These are phyloP conservation scores for Nasturtium officinale DNA, from an alignment of 345 rosid genomes.

Conservation along the genomic window DNA sequence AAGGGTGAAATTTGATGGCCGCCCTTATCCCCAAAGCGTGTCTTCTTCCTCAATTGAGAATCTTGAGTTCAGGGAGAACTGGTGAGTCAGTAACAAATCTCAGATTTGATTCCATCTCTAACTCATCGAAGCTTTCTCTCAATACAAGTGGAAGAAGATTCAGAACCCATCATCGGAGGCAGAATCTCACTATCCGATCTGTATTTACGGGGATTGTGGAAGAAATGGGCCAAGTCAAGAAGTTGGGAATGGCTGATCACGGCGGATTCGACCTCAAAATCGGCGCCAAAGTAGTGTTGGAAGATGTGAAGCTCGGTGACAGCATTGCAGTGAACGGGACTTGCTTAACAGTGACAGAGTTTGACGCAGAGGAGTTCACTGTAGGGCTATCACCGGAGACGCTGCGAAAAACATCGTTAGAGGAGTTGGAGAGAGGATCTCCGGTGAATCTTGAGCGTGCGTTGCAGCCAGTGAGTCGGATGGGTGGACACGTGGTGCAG, in stretches of 20 bases:
- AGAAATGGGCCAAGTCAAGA: conserved; percentile 71
- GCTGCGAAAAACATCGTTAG: conserved; percentile 69
- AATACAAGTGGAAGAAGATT: conserved; percentile 20
- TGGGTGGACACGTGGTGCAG: conserved; percentile 96
- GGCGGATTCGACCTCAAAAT: conserved; percentile 75
- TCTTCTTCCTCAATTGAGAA: conserved; percentile 4
- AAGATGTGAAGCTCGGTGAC: conserved; percentile 75
- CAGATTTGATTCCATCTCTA: conserved; percentile 32
- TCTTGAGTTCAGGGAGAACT: conserved; percentile 8
- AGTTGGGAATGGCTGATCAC: conserved; percentile 52
- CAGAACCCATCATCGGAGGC: conserved; percentile 25
- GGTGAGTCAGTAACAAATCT: conserved; percentile 8
- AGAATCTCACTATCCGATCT: conserved; percentile 43
- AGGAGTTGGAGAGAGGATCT: conserved; percentile 69
- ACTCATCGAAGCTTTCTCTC: conserved; percentile 34
- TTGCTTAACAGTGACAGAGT: conserved; percentile 79
- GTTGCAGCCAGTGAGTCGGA: conserved; percentile 65
- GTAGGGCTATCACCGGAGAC: conserved; percentile 85
- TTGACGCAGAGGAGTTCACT: conserved; percentile 59
- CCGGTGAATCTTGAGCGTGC: conserved; percentile 88
- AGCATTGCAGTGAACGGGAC: conserved; percentile 88
- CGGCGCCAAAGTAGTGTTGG: conserved; percentile 60
- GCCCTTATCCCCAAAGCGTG: conserved; percentile 31
- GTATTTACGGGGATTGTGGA: conserved; percentile 92
- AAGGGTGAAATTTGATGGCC: conserved; percentile 27